Percentiles rank a stretch among this genome's conserved stretches.
These are phyloP conservation scores for Lanmaoa rubissima DNA, from an alignment of 768 basidiomycete species.

Conservation along the genomic window DNA sequence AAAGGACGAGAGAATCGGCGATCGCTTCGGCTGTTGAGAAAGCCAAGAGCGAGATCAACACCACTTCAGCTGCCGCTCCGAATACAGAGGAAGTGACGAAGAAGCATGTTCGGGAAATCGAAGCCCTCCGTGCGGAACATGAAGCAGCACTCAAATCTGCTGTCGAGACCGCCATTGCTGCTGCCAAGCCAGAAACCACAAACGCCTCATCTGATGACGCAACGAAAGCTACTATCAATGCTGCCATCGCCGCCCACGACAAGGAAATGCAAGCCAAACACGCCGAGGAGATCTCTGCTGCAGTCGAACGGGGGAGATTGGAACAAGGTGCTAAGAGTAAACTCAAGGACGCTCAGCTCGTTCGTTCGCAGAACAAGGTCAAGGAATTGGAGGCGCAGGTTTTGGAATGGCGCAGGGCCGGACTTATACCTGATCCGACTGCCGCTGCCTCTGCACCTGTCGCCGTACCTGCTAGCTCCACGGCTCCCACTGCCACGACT, in stretches of 20 bases:
- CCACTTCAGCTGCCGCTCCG: conserved; percentile 19
- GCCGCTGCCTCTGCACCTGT: conserved; percentile 26
- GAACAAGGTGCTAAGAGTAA: conserved; percentile 61
- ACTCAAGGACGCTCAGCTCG: conserved; percentile 70
- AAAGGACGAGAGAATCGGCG: conserved; percentile 49
- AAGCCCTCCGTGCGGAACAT: conserved; percentile 53
- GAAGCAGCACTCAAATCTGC: conserved; percentile 52
- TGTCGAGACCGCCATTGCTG: conserved; percentile 44
- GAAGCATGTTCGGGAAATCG: conserved; percentile 61
- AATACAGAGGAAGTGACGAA: conserved; percentile 41
- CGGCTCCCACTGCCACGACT: conserved; percentile 20
- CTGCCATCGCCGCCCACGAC: conserved; percentile 49
- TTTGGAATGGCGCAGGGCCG: conserved; percentile 51
- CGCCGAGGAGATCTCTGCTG: conserved; percentile 56
- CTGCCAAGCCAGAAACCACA: conserved; percentile 36
- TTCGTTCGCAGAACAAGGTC: conserved; percentile 54
- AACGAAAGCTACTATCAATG: conserved; percentile 48
- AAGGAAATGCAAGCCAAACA: conserved; percentile 46
- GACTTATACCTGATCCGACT: conserved; percentile 42
- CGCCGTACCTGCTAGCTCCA: conserved; percentile 9
- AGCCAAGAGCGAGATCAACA: conserved; percentile 45
- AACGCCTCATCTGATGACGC: conserved; percentile 21
- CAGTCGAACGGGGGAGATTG: conserved; percentile 66
- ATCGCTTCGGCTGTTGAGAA: conserved; percentile 60
- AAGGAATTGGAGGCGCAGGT: conserved; percentile 71